A percentile compares a stretch with the other conserved stretches of the same genome.
Conservation (phyloP, 306 rosid genomes). For the Ochetophila trinervis region DNA sequence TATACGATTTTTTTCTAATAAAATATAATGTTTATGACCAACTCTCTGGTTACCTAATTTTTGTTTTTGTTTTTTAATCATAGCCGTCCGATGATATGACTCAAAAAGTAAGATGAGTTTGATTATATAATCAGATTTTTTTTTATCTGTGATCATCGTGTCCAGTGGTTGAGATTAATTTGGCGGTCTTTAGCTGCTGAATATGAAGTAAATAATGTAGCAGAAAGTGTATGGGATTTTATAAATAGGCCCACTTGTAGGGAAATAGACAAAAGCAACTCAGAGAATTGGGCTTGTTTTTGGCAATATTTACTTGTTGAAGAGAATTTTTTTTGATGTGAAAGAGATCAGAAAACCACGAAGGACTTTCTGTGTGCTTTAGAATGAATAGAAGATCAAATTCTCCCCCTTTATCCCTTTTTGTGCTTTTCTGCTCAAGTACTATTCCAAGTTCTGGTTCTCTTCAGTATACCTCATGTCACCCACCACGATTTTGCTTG, state of each 20-base stretch:
- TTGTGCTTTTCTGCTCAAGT: constrained; percentile 11
- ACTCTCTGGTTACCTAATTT: constrained; percentile 10
- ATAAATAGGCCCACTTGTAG: constrained; percentile 13
- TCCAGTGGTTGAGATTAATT: constrained; percentile 5
- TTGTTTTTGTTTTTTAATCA: background rate
- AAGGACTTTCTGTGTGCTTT: background rate
- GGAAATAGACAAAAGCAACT: constrained; percentile 4
- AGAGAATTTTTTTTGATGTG: constrained; percentile 18
- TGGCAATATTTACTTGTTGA: constrained; percentile 2
- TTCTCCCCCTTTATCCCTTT: background rate
- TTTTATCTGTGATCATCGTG: background rate
- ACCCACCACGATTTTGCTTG: background rate
- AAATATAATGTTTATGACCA: background rate
- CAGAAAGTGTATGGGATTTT: background rate
- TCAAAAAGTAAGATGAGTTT: background rate
- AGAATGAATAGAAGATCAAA: background rate
- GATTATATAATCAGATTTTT: background rate
- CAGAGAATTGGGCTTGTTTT: background rate
- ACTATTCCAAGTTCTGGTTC: background rate
- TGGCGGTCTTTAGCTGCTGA: constrained; percentile 5
- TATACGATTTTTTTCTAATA: constrained; percentile 3
- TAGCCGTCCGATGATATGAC: constrained; percentile 15
- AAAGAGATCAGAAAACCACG: constrained; percentile 5
- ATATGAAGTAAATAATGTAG: background rate
- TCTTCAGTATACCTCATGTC: background rate